A percentile compares a stretch with the other conserved stretches of the same genome.
Conservation (phyloP, 495 filamentous ascomycete genomes). For the Aspergillus indologenus region DNA sequence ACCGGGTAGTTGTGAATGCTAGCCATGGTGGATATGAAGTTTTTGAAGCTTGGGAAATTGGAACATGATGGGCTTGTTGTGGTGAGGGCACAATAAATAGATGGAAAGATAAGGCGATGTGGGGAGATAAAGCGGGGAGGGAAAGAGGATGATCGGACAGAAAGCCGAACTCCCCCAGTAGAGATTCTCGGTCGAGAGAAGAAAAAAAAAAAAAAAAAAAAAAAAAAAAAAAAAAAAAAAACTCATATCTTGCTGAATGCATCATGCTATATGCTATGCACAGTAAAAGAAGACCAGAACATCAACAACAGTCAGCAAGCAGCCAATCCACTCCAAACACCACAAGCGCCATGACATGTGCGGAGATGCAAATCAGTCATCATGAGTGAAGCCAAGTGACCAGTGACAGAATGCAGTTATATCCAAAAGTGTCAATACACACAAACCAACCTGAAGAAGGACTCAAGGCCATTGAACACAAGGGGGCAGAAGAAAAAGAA, state of each 20-base stretch:
- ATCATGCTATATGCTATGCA: constrained; percentile 4
- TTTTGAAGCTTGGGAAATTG: too few species aligned
- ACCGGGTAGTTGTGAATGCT: constrained; percentile 23
- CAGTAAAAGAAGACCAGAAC: constrained; percentile 5
- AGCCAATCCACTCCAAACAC: constrained; percentile 21
- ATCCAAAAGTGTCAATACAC: constrained; percentile 4
- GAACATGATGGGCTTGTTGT: too few species aligned
- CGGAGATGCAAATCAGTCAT: constrained; percentile 16
- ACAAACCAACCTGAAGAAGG: constrained; percentile 1
- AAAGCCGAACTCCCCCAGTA: too few species aligned
- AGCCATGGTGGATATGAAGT: constrained; percentile 19
- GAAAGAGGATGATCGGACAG: too few species aligned
- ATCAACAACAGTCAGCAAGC: constrained; percentile 6
- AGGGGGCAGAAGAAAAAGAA: constrained; percentile 15
- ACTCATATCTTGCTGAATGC: constrained; percentile 7
- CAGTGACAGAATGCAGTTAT: background rate
- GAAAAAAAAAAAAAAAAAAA: too few species aligned
- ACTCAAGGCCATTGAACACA: constrained; percentile 9
- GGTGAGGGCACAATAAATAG: background rate
- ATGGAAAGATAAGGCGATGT: too few species aligned
- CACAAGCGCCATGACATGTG: constrained; percentile 27
- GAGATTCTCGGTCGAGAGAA: too few species aligned
- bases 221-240: too few species aligned
- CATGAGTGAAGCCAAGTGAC: background rate
- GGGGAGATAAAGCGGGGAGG: too few species aligned